Evolutionary conservation across 2,329 filamentous ascomycete genomes (phyloP), one percentile per base, ranked within the genome.

Genomic region (Xylaria sp.): DNA sequence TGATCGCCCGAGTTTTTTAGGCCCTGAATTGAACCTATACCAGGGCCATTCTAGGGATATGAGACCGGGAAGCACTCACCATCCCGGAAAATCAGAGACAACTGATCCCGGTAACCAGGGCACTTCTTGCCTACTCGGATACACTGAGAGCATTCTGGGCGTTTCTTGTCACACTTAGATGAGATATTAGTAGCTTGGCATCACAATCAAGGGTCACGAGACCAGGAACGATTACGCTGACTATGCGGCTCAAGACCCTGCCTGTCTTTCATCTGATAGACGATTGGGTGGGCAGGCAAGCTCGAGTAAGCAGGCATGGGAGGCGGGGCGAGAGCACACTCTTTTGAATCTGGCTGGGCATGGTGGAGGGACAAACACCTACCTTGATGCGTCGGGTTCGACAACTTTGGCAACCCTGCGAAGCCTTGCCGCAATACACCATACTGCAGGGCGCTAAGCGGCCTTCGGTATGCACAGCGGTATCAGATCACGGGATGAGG

Each of bases 51-150:
- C 18, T 6, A 18, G 28, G 32, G 12, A n/a, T 20, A 9, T 37
- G 28, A 37, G 28, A 8, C 25, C 28, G 52, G 20, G 52, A 55
- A 55, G 18, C 10, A 55, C 52, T 55, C 52, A 55, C 52, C 88
- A 80, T 91, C 88, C 46, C 89, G 87, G 76, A 91, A 91, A 85
- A 91, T 87, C 66, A 91, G 81, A 39, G 88, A 88, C 41, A 90
- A 80, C 77, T 89, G 87, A 71, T 91, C 88, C 72, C 89, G 84
- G 74, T 91, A 91, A 7, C 89, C 89, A 23, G 88, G 87, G 73
- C 89, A 91, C 74, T 82, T 84, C 78, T 88, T 88, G 74, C 85
- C 84, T 55, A 88, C 84, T 50, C 88, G 87, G 54, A 86, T 81
- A 76, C 89, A 91, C 82, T 91, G 89, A 28, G 87, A 87, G 75